These are phyloP conservation scores for Euphorbia celastroides DNA, from an alignment of 441 rosid species.

Conservation along the genomic window DNA sequence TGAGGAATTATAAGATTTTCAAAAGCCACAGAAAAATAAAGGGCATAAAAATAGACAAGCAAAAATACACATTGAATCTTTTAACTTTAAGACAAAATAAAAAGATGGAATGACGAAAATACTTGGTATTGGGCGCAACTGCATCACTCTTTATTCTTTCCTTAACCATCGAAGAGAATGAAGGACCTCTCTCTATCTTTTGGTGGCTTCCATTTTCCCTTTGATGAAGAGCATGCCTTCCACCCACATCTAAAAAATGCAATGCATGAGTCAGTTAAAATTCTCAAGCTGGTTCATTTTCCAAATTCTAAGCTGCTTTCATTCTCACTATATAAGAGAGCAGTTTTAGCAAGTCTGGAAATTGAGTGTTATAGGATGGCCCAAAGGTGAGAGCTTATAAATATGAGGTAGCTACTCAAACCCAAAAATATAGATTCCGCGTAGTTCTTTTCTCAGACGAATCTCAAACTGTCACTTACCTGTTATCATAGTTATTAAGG, in stretches of 20 bases:
- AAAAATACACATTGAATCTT: conserved; percentile 3
- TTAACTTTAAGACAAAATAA: conserved; percentile 1
- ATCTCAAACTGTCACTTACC: no score
- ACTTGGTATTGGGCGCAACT: conserved; percentile 40
- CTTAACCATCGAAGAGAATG: conserved; percentile 18
- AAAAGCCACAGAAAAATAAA: not conserved
- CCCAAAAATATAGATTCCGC: not conserved
- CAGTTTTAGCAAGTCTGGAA: not conserved
- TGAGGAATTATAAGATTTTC: not conserved
- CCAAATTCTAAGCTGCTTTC: conserved; percentile 2
- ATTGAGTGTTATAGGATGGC: not conserved
- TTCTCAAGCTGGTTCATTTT: not conserved
- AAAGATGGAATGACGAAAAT: conserved; percentile 17
- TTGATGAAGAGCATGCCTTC: conserved; percentile 40
- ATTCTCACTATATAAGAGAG: not conserved
- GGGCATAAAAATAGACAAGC: conserved; percentile 5
- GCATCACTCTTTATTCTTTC: conserved; percentile 37
- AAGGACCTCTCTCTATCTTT: conserved; percentile 31
- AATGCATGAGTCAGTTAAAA: conserved; percentile 6
- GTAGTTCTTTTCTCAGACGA: no score
- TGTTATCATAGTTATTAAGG: no score
- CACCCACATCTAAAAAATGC: conserved; percentile 36
- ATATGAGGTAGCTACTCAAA: not conserved
- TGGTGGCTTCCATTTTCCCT: conserved; percentile 52
- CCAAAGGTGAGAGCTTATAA: not conserved